Evolutionary conservation across 2,329 filamentous ascomycete species (phyloP), one percentile per base, ranked within the genome.

Genomic region (Colletotrichum siamense): DNA sequence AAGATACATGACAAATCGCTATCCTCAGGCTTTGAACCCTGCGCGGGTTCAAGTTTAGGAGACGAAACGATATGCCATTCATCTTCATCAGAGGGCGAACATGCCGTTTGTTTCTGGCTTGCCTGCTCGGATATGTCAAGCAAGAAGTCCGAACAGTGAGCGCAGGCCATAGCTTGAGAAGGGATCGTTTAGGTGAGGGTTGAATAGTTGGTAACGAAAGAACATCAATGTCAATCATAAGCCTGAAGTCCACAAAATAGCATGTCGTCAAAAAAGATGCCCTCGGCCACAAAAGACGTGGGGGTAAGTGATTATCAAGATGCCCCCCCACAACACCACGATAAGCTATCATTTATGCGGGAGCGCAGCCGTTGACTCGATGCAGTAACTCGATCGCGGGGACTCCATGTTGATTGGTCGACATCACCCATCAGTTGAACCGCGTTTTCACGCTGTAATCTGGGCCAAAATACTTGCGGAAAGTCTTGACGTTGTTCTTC

Each of bases 391-490:
- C n/a, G 12, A 24, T 22, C 44, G 44, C 44, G n/a, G 44, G n/a
- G 0, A 13, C n/a, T 52, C 0, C 44, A 1, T 24, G n/a, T 22
- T 52, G 44, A 52, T 22, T 52, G n/a, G 44, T 22, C 44, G n/a
- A n/a, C n/a, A 52, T 22, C n/a, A 52, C 10, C 10, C n/a, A 0
- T 52, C n/a, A 24, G 0, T 8, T 8, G n/a, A 52, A 52, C 0
- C 6, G n/a, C 10, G 0, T 52, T 0, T 13, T 2, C 10, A 8
- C 44, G 44, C 0, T 52, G 44, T 22, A 24, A 52, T 22, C 10
- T 1, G 4, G 3, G 2, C n/a, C 10, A 22, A 0, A 22, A 52
- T 22, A 24, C 3, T 8, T 13, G n/a, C 0, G 44, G 44, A 0
- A 52, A 52, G 0, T 24, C n/a, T 22, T 49, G 44, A 49, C 18